Percentiles rank a stretch among this genome's conserved stretches.
phyloP scores from a whole-genome alignment of 1,284 basidiomycete species.

The Fomitopsis betulina region DNA sequence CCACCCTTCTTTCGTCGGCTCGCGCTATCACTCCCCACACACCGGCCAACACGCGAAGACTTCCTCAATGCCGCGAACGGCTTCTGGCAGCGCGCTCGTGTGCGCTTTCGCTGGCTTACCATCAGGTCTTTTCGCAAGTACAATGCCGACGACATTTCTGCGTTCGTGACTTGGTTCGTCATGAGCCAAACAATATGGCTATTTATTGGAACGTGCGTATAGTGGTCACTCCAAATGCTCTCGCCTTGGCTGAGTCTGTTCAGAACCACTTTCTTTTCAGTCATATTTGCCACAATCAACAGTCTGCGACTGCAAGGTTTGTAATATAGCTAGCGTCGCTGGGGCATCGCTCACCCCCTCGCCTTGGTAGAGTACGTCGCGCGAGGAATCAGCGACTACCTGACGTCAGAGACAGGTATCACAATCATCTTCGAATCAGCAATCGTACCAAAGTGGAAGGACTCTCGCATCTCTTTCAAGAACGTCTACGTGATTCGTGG shows the following conservation, averaged over 20 bases:
- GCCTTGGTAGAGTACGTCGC: constrained; percentile 74
- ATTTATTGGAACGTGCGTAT: constrained; percentile 85
- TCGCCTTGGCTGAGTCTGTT: constrained; percentile 12
- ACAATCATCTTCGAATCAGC: constrained; percentile 97
- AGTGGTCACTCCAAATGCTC: background rate
- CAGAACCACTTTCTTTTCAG: constrained; percentile 92
- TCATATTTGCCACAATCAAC: constrained; percentile 86
- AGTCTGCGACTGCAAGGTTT: constrained; percentile 86
- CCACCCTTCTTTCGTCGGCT: constrained; percentile 76
- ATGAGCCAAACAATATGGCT: constrained; percentile 95
- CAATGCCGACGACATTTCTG: constrained; percentile 95
- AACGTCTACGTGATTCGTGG: constrained; percentile 94
- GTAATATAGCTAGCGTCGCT: background rate
- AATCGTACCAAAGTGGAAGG: constrained; percentile 97
- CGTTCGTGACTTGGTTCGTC: constrained; percentile 92
- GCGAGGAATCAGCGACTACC: constrained; percentile 85
- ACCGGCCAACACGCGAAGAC: constrained; percentile 83
- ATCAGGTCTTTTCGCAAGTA: constrained; percentile 94
- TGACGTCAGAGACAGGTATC: constrained; percentile 91
- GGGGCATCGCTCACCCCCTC: background rate
- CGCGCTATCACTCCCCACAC: constrained; percentile 69
- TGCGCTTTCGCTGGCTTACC: constrained; percentile 98
- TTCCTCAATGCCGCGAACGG: constrained; percentile 82
- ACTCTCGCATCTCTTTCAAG: constrained; percentile 92
- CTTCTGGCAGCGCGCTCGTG: constrained; percentile 86